A percentile compares a stretch with the other conserved stretches of the same genome.
These are phyloP conservation scores for Mortierella antarctica DNA, from an alignment of 192 early-diverging fungal species.

Conservation along the genomic window DNA sequence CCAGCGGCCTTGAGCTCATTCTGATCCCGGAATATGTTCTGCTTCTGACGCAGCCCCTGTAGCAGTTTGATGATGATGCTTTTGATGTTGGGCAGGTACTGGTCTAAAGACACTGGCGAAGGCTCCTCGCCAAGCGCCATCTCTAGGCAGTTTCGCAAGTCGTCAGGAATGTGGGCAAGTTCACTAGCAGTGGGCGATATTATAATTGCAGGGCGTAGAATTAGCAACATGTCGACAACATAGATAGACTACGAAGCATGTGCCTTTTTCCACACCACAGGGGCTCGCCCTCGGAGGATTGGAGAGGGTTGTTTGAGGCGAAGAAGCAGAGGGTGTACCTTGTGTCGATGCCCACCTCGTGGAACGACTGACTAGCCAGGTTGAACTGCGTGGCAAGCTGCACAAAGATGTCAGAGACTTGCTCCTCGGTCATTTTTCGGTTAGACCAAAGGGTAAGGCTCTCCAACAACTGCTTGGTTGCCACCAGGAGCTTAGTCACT, in stretches of 20 bases:
- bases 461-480: conserved; percentile 62
- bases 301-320: not conserved
- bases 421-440: conserved; percentile 45
- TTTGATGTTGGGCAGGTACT: conserved; percentile 62
- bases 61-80: conserved; percentile 63
- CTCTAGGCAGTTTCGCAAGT: conserved; percentile 57
- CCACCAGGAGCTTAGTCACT: conserved; percentile 58
- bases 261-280: too few relatives aligned
- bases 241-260: too few relatives aligned
- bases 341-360: conserved; percentile 49
- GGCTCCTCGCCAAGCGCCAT: conserved; percentile 58
- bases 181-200: conserved; percentile 41
- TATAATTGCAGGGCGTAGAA: not conserved
- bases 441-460: conserved; percentile 60
- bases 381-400: conserved; percentile 58
- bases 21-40: conserved; percentile 56
- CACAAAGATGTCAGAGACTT: conserved; percentile 60
- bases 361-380: conserved; percentile 51
- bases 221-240: not conserved
- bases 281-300: too few relatives aligned
- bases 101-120: conserved; percentile 55
- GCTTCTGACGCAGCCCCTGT: conserved; percentile 64
- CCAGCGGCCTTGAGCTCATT: conserved; percentile 26
- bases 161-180: conserved; percentile 55
- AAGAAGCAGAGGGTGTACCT: conserved; percentile 25